Evolutionary conservation across 1,139 yeast species (phyloP), one percentile per base, ranked within the genome.

Genomic region (Wickerhamomyces sp.): DNA sequence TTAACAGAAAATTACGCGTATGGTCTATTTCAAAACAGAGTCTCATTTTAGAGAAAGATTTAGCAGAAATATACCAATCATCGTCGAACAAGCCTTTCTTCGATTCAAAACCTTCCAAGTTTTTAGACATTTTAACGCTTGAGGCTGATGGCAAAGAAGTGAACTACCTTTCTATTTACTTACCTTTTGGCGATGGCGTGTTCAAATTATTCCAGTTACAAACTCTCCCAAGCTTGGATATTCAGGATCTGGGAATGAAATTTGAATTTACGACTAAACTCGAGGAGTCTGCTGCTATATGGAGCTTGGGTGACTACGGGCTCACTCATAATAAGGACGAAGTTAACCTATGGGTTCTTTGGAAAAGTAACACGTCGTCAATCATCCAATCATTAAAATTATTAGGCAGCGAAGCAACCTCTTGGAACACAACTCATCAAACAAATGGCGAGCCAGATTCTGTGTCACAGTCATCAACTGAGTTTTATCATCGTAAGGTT

Each of bases 311-410:
- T 22, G 74, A 61, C 42, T 61, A 59, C 48, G 53, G 45, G 47
- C 49, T 54, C 36, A 49, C 46, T 16, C 50, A 40, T 33, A 27
- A 49, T 12, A 46, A 49, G 20, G 41, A 49, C 5, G 30, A 43
- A 5, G 49, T 52, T 31, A 55, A 58, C 35, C 47, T 72, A 7
- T 59, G 65, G 52, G 61, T 76, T 2, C 61, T 81, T 31, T 80
- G 86, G 86, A 81, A 81, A 51, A 77, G 85, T 43, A 81, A 81
- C 46, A 72, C 76, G 3, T 67, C 77, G 2, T 73, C 81, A 4
- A 63, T 70, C 20, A 54, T 76, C 21, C 68, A 70, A 41, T 52
- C 62, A 9, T 47, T 65, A 27, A 54, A 56, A 17, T 42, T 69
- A 22, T 42, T 54, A 19, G 56, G 59, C 21, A 61, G 58, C 12